phyloP scores from a whole-genome alignment of 345 rosid genomes.

The Geranium rotundifolium region DNA sequence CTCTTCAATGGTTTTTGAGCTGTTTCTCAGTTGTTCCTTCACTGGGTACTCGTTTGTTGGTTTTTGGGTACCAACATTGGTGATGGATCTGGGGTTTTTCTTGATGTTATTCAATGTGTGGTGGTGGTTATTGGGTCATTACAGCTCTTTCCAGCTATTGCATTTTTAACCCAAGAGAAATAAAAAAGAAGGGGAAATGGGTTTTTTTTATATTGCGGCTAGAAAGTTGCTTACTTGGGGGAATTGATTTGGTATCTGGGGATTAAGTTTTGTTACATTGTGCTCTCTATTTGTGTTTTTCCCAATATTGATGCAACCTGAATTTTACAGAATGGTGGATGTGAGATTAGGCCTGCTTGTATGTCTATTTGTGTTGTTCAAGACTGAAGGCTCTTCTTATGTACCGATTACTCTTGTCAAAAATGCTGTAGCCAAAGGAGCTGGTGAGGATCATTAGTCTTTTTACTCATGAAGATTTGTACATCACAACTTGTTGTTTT shows the following conservation, averaged over 20 bases:
- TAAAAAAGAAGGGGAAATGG: too few relatives aligned
- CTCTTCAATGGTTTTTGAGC: too few relatives aligned
- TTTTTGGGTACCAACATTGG: background rate
- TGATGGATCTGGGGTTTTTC: background rate
- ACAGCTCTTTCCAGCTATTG: too few relatives aligned
- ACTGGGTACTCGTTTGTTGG: background rate
- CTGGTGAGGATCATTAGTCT: constrained; percentile 36
- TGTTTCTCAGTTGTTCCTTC: too few relatives aligned
- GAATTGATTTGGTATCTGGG: too few relatives aligned
- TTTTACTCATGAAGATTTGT: background rate
- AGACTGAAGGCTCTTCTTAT: constrained; percentile 26
- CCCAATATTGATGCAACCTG: background rate
- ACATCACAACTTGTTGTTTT: background rate
- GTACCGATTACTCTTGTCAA: constrained; percentile 47
- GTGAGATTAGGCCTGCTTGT: constrained; percentile 25
- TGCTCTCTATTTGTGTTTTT: too few relatives aligned
- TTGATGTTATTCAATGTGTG: background rate
- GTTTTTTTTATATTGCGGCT: too few relatives aligned
- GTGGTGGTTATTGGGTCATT: background rate
- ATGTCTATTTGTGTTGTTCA: constrained; percentile 26
- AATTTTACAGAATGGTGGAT: constrained; percentile 41
- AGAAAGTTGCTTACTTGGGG: background rate
- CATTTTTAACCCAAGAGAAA: too few relatives aligned
- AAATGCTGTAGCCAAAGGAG: constrained; percentile 70
- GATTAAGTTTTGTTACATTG: too few relatives aligned